Evolutionary conservation across 1,284 basidiomycete species (phyloP), one percentile per base, ranked within the genome.

Genomic region (Pterula multifida): DNA sequence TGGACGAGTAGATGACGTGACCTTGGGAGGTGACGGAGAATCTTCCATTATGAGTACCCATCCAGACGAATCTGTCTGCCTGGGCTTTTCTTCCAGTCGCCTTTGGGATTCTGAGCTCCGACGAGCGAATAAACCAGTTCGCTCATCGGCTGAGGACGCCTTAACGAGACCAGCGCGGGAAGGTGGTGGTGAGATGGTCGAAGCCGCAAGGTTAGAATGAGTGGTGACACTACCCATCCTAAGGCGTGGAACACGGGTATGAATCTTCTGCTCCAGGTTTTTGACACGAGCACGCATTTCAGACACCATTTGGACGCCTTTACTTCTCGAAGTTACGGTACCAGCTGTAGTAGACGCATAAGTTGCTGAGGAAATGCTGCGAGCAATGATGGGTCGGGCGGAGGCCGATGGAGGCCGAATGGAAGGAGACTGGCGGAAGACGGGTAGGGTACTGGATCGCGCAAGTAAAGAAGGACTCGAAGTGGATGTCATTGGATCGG

Each of bases 31-130:
- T n/a, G 79, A 79, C 15, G 85, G 82, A 0, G 81, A 78, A 57
- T 86, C 85, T 55, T 87, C 85, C 84, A 86, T 85, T 49, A 88
- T 84, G 25, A 87, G 72, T 32, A 88, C 85, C 85, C 85, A 88
- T 48, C 85, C 85, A 24, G 83, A 77, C 3, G 78, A 68, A 58
- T 85, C 84, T 22, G 71, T 73, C 55, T 68, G 68, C 53, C 58
- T 62, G 36, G 56, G 60, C 57, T 65, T 69, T 47, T 68, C 65
- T 54, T 61, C 70, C 25, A 73, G 68, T 54, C 72, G 73, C 54
- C 62, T 67, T 36, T 64, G 65, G 21, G 68, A 69, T 35, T 73
- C 74, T 17, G 56, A 59, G 46, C 68, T 71, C 32, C 65, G 63
- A 48, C 70, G 62, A 32, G 66, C 53, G 19, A 42, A 42, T 9